These are phyloP conservation scores for Sclerotinia minor DNA, from an alignment of 2,329 filamentous ascomycete genomes.

Conservation along the genomic window DNA sequence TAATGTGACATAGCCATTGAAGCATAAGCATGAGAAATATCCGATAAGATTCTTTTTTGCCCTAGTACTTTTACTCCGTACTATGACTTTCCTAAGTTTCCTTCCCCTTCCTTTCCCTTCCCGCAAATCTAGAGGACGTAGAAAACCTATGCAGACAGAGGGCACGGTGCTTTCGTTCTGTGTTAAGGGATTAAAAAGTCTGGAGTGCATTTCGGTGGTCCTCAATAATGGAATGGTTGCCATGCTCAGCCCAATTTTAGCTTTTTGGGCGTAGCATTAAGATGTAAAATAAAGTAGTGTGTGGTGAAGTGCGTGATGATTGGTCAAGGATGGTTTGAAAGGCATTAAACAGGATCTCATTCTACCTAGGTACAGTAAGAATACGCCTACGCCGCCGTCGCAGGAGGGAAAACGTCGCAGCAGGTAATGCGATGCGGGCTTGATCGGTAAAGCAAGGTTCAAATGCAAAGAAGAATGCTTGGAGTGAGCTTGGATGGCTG, in stretches of 20 bases:
- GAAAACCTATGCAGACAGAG: background rate
- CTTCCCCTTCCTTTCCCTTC: no score
- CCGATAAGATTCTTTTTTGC: background rate
- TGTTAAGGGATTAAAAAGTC: constrained; percentile 6
- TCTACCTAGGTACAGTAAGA: background rate
- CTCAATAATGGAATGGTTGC: background rate
- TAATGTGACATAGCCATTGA: background rate
- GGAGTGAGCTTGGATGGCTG: constrained; percentile 2
- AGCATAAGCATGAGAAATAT: background rate
- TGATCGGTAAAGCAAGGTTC: constrained; percentile 23
- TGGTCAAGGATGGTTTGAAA: background rate
- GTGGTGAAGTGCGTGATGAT: background rate
- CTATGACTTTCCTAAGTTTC: background rate
- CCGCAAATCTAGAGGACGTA: background rate
- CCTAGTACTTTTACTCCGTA: no score
- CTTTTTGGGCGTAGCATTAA: constrained; percentile 1
- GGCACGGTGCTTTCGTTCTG: background rate
- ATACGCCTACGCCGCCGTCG: constrained; percentile 15
- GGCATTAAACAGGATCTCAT: background rate
- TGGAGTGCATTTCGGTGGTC: constrained; percentile 16
- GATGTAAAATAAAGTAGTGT: no score
- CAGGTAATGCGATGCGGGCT: constrained; percentile 22
- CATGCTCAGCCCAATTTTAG: constrained; percentile 1
- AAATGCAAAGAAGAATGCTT: constrained; percentile 23
- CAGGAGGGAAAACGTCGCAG: constrained; percentile 24